These are phyloP conservation scores for Syzygium grande DNA, from an alignment of 345 rosid genomes.

Conservation along the genomic window DNA sequence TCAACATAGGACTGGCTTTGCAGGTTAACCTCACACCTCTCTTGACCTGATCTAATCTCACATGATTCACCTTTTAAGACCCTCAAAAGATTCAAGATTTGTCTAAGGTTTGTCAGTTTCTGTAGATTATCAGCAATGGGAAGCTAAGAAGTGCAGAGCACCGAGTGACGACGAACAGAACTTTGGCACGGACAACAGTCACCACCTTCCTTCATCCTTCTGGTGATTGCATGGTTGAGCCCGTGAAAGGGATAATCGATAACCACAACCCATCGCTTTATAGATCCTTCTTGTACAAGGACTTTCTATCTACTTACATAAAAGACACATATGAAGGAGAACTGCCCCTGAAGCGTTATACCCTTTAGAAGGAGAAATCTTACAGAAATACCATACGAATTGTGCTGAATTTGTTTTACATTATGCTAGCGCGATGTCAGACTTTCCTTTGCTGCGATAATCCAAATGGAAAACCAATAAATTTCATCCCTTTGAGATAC, in stretches of 20 bases:
- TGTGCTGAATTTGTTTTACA: background rate
- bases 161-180: slow-evolving; percentile 4
- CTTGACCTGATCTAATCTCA: background rate
- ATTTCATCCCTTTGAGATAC: too few relatives aligned
- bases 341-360: slow-evolving; percentile 1
- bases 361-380: background rate
- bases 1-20: slow-evolving; percentile 12
- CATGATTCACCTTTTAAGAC: background rate
- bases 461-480: too few relatives aligned
- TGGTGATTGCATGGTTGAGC: background rate
- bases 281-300: background rate
- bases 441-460: too few relatives aligned
- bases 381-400: background rate
- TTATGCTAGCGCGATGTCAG: too few relatives aligned
- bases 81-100: background rate
- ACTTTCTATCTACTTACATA: background rate
- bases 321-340: background rate
- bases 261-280: background rate
- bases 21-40: background rate
- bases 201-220: slow-evolving; percentile 12
- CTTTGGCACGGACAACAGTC: slow-evolving; percentile 4
- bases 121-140: slow-evolving; percentile 12
- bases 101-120: background rate
- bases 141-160: slow-evolving; percentile 15
- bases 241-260: background rate